Base-by-base conservation (phyloP, 2,329 filamentous ascomycete genomes). In the Neurospora sp. region DNA sequence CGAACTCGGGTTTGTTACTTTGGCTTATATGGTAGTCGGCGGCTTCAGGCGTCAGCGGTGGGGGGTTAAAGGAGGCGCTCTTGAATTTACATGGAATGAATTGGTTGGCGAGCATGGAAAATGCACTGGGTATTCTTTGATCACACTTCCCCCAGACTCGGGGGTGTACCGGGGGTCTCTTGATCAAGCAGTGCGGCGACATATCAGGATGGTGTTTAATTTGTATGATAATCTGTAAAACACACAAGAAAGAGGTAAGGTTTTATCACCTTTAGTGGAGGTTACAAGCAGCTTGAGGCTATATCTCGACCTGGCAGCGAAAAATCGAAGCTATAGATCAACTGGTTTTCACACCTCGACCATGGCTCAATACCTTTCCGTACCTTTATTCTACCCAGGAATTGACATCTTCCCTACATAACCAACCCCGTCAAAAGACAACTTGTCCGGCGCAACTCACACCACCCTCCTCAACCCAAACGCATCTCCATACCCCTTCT, bases 391-490 rank as follows among this genome's bases (percentile, higher is more conserved):
- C 23, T 38, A 42, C 19, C 38, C 43, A 69, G 39, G 17, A 38
- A 28, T 19, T 66, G 15, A 23, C 17, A 19, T 17, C 17, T 33
- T 36, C 40, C 15, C 19, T 67, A 33, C 39, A 42, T 17, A 38
- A 15, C 66, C 42, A 38, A 69, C 52, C 40, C 39, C 68, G 40
- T 46, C 46, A 43, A 42, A 42, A 70, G 15, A 13, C 67, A 67
- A 66, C 68, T 33, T 66, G 9, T 68, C 68, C 23, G 66, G 10
- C 36, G 13, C 19, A 39, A 33, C 40, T 33, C 52, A 43, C 9
- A n/a, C 17, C 38, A 70, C 66, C 69, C 75, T 70, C 67, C 70
- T 74, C 46, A 76, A n/a, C n/a, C 52, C 52, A 17, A 33, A 33
- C 28, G 10, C 52, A 62, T 62, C 52, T 28, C 52, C 52, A 62